Conservation (phyloP, 1,284 basidiomycete species). For the Cryptococcus wingfieldii region DNA sequence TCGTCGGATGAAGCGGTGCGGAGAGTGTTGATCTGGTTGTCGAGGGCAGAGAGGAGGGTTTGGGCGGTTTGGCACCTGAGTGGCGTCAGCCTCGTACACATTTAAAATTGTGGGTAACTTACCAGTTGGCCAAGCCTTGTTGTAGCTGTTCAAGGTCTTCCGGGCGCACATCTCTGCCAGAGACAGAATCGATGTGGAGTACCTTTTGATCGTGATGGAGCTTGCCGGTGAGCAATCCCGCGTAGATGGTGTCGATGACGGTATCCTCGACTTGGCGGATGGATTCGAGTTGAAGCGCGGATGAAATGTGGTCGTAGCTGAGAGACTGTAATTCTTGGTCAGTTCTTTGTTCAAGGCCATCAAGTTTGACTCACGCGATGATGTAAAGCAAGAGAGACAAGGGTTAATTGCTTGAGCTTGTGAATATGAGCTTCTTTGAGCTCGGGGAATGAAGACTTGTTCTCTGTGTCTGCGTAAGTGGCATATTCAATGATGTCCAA, state of each 20-base stretch:
- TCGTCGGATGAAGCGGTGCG: constrained; percentile 9
- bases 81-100: background rate
- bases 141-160: constrained; percentile 62
- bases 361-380: constrained; percentile 58
- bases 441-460: constrained; percentile 62
- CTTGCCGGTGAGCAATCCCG: constrained; percentile 78
- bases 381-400: constrained; percentile 71
- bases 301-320: constrained; percentile 25
- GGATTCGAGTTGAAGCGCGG: constrained; percentile 61
- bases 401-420: constrained; percentile 87
- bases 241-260: constrained; percentile 91
- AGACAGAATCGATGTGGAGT: constrained; percentile 82
- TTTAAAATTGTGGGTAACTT: constrained; percentile 25
- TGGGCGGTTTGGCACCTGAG: constrained; percentile 68
- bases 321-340: constrained; percentile 19
- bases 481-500: background rate
- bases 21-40: constrained; percentile 38
- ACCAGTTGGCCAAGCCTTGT: constrained; percentile 67
- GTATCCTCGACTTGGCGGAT: constrained; percentile 87
- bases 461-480: constrained; percentile 51
- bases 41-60: constrained; percentile 57
- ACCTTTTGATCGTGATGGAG: constrained; percentile 84
- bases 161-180: constrained; percentile 78
- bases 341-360: background rate
- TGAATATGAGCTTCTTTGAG: constrained; percentile 67